These are phyloP conservation scores for Phytopythium litorale DNA, from an alignment of 352 stramenopile genomes.

Conservation along the genomic window DNA sequence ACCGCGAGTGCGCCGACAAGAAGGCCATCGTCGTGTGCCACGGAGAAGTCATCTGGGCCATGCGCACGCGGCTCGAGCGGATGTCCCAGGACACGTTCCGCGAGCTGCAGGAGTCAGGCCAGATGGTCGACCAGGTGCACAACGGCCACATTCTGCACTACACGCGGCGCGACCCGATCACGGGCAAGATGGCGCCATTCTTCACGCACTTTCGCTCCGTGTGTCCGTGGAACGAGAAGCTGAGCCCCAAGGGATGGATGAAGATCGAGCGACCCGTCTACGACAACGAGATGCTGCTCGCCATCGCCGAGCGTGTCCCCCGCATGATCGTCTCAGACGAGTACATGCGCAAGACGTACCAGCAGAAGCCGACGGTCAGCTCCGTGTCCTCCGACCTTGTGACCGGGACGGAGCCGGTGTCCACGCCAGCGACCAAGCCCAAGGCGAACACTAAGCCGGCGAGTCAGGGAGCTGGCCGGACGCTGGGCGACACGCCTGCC, in stretches of 20 bases:
- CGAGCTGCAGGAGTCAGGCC: slow-evolving; percentile 76
- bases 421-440: not conserved
- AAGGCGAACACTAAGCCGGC: not conserved
- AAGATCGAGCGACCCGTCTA: slow-evolving; percentile 88
- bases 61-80: slow-evolving; percentile 81
- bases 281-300: slow-evolving; percentile 85
- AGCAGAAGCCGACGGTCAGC: slow-evolving; percentile 11
- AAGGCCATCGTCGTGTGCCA: slow-evolving; percentile 84
- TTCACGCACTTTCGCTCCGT: slow-evolving; percentile 89
- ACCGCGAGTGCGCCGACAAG: slow-evolving; percentile 78
- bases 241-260: slow-evolving; percentile 86
- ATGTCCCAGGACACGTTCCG: slow-evolving; percentile 88
- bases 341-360: slow-evolving; percentile 86
- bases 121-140: slow-evolving; percentile 89
- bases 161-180: slow-evolving; percentile 70
- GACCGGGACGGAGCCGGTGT: not conserved
- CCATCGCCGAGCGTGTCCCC: slow-evolving; percentile 76
- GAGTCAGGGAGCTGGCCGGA: not conserved
- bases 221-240: slow-evolving; percentile 88
- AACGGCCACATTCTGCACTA: slow-evolving; percentile 89
- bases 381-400: not conserved
- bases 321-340: slow-evolving; percentile 89
- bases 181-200: slow-evolving; percentile 70
- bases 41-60: slow-evolving; percentile 89
- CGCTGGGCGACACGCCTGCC: slow-evolving; percentile 5